A percentile compares a stretch with the other conserved stretches of the same genome.
Evolutionary conservation across 768 basidiomycete genomes (phyloP).

Genomic region (Inosperma sp.): DNA sequence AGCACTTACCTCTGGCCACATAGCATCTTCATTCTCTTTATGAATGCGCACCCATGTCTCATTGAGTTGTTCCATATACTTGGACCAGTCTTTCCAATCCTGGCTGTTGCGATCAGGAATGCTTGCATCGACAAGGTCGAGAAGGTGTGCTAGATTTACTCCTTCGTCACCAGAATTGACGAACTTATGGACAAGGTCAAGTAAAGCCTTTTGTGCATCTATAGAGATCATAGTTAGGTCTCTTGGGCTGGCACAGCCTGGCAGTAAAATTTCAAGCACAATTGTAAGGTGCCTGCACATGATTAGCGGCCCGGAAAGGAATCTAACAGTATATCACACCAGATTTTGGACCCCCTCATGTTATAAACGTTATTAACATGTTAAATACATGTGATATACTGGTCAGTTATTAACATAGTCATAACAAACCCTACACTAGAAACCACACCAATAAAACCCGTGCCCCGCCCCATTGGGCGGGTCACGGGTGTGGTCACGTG

Average conservation of each 20-base stretch:
- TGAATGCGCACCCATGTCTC: constrained; percentile 10
- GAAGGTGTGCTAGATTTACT: background rate
- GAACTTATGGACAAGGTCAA: background rate
- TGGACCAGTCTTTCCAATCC: constrained; percentile 17
- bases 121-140: background rate
- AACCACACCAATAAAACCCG: too few species aligned
- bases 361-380: too few species aligned
- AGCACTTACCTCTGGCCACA: constrained; percentile 14
- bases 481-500: too few species aligned
- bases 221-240: background rate
- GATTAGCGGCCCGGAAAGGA: too few species aligned
- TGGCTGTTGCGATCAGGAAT: constrained; percentile 11
- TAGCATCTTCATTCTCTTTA: constrained; percentile 9
- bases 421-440: too few species aligned
- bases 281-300: too few species aligned
- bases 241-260: background rate
- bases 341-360: too few species aligned
- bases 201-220: background rate
- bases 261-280: too few species aligned
- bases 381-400: too few species aligned
- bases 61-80: constrained; percentile 17
- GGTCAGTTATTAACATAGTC: too few species aligned
- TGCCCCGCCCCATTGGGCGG: too few species aligned
- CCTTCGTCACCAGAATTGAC: background rate
- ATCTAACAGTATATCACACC: too few species aligned